Base-by-base conservation (phyloP, 2,329 filamentous ascomycete species). In the Thyridium curvatum region DNA sequence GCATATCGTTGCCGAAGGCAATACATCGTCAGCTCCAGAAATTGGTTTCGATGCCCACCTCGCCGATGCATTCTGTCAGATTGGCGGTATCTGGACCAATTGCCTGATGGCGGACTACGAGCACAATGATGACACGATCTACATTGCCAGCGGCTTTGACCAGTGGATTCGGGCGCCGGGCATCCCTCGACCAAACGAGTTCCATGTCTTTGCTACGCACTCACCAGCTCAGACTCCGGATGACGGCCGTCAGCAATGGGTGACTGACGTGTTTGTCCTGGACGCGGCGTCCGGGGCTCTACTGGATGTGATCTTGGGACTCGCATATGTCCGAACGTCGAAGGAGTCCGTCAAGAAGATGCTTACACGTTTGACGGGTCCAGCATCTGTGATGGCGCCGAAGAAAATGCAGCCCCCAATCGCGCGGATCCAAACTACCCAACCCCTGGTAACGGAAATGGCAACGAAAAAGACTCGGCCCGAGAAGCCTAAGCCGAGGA, bases 71-170 rank as follows among this genome's bases (percentile, higher is more conserved):
- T 59, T 64, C 42, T 46, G 55, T 28, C 64, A 66, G 41, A 52
- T 64, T 1, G 59, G 35, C 13, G 62, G 63, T 4, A 50, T 66
- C 2, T 64, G 43, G 36, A 50, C 58, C 7, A 67, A 66, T 43
- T 50, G 45, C 40, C 58, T 66, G 58, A 45, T 44, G 13, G 52
- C 51, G 1, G 51, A 60, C 8, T 30, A 39, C 5, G 28, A 35
- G 1, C 26, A 44, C 0, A 38, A 30, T 1, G 57, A 59, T 18
- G n/a, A n/a, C n/a, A n/a, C n/a, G n/a, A 57, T 65, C 28, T 66
- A 47, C 48, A 47, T 66, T 15, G 49, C 53, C 6, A 54, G 44
- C 10, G 48, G 56, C 2, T 46, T 55, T 30, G 59, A 62, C 10
- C 32, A 41, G 14, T 59, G 47, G 54, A 53, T 65, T 6, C 56